Conservation (phyloP, 805 yeast species). For the Peterozyma xylosa region DNA sequence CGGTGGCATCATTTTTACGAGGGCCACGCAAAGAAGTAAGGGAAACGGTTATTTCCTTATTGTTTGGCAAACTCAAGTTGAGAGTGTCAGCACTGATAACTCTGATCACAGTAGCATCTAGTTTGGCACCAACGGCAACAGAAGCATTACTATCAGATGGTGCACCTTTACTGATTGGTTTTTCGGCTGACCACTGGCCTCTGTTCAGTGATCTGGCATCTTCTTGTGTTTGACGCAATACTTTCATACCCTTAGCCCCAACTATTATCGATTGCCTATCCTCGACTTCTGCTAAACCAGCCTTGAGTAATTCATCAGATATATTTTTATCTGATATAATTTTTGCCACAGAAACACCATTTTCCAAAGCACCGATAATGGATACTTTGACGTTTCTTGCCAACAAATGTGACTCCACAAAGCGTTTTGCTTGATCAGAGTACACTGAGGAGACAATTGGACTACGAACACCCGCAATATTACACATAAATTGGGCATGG, state of each 20-base stretch:
- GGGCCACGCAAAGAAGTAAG: constrained; percentile 75
- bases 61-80: constrained; percentile 41
- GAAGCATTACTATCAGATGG: constrained; percentile 16
- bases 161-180: constrained; percentile 13
- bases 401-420: constrained; percentile 56
- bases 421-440: constrained; percentile 60
- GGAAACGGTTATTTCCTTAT: constrained; percentile 58
- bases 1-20: constrained; percentile 49
- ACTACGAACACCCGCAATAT: constrained; percentile 66
- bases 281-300: constrained; percentile 67
- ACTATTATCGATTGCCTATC: constrained; percentile 74
- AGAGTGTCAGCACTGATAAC: constrained; percentile 66
- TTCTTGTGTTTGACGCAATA: constrained; percentile 57
- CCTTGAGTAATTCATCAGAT: constrained; percentile 55
- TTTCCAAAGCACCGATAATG: constrained; percentile 52
- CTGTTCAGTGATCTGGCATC: constrained; percentile 47
- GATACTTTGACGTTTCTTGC: constrained; percentile 51
- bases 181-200: constrained; percentile 46
- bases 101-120: constrained; percentile 49
- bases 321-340: constrained; percentile 77
- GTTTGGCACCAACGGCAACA: constrained; percentile 36
- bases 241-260: constrained; percentile 58
- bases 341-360: constrained; percentile 54
- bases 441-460: constrained; percentile 51
- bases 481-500: constrained; percentile 52